Evolutionary conservation across 257 asterid species (phyloP), one percentile per base, ranked within the genome.

Genomic region (Solanum piurae): DNA sequence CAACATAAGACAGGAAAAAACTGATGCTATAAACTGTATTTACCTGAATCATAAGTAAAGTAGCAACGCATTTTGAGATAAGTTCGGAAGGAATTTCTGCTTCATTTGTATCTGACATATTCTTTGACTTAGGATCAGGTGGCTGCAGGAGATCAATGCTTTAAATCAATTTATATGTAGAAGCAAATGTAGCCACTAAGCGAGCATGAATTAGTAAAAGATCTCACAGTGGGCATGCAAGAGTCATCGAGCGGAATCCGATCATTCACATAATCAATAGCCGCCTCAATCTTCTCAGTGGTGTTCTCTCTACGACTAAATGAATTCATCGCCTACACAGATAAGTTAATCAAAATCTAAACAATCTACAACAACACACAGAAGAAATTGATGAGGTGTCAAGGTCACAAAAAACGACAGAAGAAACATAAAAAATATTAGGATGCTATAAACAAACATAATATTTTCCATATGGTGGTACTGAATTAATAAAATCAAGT

Each of bases 31-130:
- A 44, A 75, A 76, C 27, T 76, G 84, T 44, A 83, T 77, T 82
- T 83, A 91, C 93, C 92, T 93, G 99, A 94, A 97, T 95, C 99
- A 93, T 95, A 66, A 95, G 95, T 90, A 97, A 83, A 87, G 98
- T 91, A 4, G 98, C 96, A 31, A 95, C 92, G 60, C 98, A 95
- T 86, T 93, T 92, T 27, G 95, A 88, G 87, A 97, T 96, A 89
- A 96, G 93, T 88, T 96, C 96, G 1, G 95, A 90, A 83, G 98
- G 99, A 58, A 94, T 92, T 85, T 92, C 95, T 25, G 94, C 86
- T 86, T 92, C 98, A 34, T 91, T 88, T 36, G 34, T 86, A 12
- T 91, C 96, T 7, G 92, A 87, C 33, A 88, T 86, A 90, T 88
- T 90, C 33, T 87, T 88, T 27, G 86, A 55, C 86, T 94, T 92